A percentile compares a stretch with the other conserved stretches of the same genome.
phyloP scores from a whole-genome alignment of 768 basidiomycete species.

The Galerina sulciceps region DNA sequence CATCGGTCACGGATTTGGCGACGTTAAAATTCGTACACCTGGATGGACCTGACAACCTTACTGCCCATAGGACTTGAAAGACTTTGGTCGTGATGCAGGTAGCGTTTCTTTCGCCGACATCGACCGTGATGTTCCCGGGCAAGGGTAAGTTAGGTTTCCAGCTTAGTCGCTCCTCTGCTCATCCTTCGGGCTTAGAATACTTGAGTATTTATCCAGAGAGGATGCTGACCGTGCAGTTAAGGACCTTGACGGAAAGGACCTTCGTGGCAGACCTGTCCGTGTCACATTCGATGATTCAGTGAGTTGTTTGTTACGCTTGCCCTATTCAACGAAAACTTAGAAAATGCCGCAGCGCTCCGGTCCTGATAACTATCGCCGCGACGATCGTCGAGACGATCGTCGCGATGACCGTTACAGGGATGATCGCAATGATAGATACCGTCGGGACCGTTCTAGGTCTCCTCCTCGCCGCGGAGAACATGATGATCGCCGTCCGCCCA shows the following conservation, averaged over 20 bases:
- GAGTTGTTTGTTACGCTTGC: slow-evolving; percentile 22
- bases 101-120: slow-evolving; percentile 95
- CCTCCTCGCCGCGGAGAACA: slow-evolving; percentile 73
- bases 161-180: neutral
- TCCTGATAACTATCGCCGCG: slow-evolving; percentile 76
- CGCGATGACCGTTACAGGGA: slow-evolving; percentile 61
- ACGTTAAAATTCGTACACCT: slow-evolving; percentile 10
- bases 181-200: slow-evolving; percentile 55
- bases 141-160: slow-evolving; percentile 68
- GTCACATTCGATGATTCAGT: slow-evolving; percentile 71
- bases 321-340: slow-evolving; percentile 6
- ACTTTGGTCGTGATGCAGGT: slow-evolving; percentile 93
- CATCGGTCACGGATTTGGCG: slow-evolving; percentile 8
- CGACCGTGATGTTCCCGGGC: slow-evolving; percentile 82
- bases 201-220: slow-evolving; percentile 87
- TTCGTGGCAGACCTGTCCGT: slow-evolving; percentile 81
- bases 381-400: slow-evolving; percentile 69
- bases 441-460: slow-evolving; percentile 85
- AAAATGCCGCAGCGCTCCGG: slow-evolving; percentile 55
- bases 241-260: slow-evolving; percentile 83
- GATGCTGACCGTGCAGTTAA: slow-evolving; percentile 95
- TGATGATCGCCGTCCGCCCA: slow-evolving; percentile 76
- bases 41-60: slow-evolving; percentile 45
- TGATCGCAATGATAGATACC: slow-evolving; percentile 57
- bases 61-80: slow-evolving; percentile 89